Evolutionary conservation across 2,329 filamentous ascomycete species (phyloP).

Genomic region (Cercospora brassicicola): DNA sequence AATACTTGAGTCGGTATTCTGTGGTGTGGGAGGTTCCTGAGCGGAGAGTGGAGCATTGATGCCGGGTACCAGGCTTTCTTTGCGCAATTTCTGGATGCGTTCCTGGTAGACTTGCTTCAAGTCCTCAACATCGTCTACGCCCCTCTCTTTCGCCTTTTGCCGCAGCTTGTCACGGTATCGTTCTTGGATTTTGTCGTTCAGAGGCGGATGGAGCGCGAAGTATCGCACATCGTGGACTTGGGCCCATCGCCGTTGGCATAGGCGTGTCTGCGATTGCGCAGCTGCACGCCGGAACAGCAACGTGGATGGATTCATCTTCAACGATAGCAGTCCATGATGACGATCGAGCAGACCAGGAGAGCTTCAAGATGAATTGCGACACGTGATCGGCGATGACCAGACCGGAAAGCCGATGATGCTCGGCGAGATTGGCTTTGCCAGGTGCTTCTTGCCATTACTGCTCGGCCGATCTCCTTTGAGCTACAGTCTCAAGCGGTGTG

Average conservation of each 20-base stretch:
- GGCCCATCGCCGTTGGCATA: slow-evolving; percentile 75
- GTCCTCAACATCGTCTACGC: slow-evolving; percentile 66
- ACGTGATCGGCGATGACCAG: not conserved
- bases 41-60: slow-evolving; percentile 48
- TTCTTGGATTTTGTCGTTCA: slow-evolving; percentile 60
- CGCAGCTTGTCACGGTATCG: slow-evolving; percentile 87
- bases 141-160: slow-evolving; percentile 74
- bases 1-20: slow-evolving; percentile 30
- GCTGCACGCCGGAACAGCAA: slow-evolving; percentile 26
- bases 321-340: not conserved
- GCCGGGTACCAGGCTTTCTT: slow-evolving; percentile 60
- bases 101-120: slow-evolving; percentile 82
- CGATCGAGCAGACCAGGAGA: not conserved
- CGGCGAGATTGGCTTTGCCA: not conserved
- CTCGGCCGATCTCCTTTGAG: not conserved
- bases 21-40: slow-evolving; percentile 33
- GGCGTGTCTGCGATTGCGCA: slow-evolving; percentile 25
- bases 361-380: not conserved
- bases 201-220: slow-evolving; percentile 71
- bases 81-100: slow-evolving; percentile 72
- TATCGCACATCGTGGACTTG: slow-evolving; percentile 91
- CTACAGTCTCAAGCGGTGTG: not conserved
- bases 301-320: slow-evolving; percentile 24
- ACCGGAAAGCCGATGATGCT: not conserved
- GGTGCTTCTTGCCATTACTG: not conserved